Evolutionary conservation across 345 rosid genomes (phyloP), one percentile per base, ranked within the genome.

Genomic region (Ceriops tagal): DNA sequence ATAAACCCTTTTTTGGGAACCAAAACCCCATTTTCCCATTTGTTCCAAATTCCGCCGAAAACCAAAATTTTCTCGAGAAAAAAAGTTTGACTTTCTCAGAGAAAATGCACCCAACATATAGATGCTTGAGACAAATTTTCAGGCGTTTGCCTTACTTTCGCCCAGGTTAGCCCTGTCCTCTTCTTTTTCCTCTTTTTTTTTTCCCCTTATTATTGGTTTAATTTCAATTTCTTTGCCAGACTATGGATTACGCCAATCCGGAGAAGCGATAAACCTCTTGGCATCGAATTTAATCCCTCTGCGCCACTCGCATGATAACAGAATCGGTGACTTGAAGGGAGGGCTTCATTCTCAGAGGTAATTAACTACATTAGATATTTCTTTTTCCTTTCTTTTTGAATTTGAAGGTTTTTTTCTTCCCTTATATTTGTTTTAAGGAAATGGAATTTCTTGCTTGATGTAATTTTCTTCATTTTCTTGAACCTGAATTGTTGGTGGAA

Each of bases 111-210:
- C 43, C 22, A 47, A 77, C 81, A 75, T 66, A 61, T 52, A 74
- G 76, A 49, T 72, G 67, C 15, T 57, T 82, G 75, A 85, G 72
- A 63, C 78, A 73, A 75, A 27, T 78, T 61, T 77, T 83, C 21
- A 76, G 73, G 67, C 66, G 82, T 68, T 71, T 77, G 75, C 83
- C 88, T 15, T 75, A 73, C 8, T 73, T 84, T 74, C 28, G 32
- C 65, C 69, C 89, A 81, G 89, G 92, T 89, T 58, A 39, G 66
- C 32, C 71, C 21, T 71, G 71, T 67, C 74, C 49, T 58, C 53
- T 61, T 61, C 27, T 4, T 51, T 53, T 22, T 57, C 63, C 24
- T 5, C 47, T 19, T 35, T 4, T 27, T 13, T 15, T 32, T 22
- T 20, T 39, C 16, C 6, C 5, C 10, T 9, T 62, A 30, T 60